phyloP scores from a whole-genome alignment of 2,329 filamentous ascomycete species.

The Rachicladosporium sp. region DNA sequence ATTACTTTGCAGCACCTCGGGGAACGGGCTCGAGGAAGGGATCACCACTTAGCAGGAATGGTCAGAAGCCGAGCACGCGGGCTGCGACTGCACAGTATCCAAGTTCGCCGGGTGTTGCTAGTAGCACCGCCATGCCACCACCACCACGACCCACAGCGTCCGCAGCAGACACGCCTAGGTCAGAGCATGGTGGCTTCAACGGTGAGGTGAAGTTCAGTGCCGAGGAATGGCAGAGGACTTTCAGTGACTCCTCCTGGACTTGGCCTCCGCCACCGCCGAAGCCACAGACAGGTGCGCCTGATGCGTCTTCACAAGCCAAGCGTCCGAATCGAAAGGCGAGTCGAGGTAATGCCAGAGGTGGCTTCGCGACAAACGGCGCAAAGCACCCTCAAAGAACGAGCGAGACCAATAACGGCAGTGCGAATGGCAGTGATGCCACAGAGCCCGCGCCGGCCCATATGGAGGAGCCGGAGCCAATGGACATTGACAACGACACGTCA shows the following conservation, averaged over 20 bases:
- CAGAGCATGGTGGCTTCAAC: conserved; percentile 3
- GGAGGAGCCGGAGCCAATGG: conserved; percentile 30
- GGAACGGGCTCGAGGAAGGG: conserved; percentile 5
- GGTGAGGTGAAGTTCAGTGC: conserved; percentile 26
- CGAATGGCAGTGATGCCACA: no score
- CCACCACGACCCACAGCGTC: conserved; percentile 8
- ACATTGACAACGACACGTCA: conserved; percentile 29
- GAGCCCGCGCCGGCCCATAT: conserved; percentile 7
- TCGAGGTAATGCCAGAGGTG: no score
- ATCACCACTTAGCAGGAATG: conserved; percentile 1
- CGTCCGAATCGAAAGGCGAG: no score
- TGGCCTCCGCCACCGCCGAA: conserved; percentile 14
- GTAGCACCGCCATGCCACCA: conserved; percentile 1
- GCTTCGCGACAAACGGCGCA: no score
- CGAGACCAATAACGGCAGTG: no score
- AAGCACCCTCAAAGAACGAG: no score
- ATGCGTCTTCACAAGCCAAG: no score
- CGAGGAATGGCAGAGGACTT: conserved; percentile 31
- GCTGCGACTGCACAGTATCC: no score
- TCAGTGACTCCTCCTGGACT: conserved; percentile 31
- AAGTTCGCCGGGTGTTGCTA: conserved; percentile 1
- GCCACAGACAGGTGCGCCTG: conserved; percentile 2
- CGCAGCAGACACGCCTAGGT: conserved; percentile 7
- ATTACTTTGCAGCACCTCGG: conserved; percentile 27
- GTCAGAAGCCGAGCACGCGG: no score